phyloP scores from a whole-genome alignment of 2,329 filamentous ascomycete genomes.

The Fusarium brevicatenulatum region DNA sequence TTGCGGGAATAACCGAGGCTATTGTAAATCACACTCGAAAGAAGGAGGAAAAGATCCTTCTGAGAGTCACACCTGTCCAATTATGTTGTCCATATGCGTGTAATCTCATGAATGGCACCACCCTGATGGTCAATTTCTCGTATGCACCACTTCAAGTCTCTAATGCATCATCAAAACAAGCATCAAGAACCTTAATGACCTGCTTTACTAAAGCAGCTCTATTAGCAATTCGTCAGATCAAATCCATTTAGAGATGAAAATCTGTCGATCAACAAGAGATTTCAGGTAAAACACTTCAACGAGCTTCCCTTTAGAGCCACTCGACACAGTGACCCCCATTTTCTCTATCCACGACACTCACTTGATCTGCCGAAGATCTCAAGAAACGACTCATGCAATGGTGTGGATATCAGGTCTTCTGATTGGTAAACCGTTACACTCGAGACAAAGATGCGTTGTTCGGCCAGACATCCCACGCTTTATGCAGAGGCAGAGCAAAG shows the following conservation, averaged over 20 bases:
- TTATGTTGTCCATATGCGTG: background rate
- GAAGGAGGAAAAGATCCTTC: background rate
- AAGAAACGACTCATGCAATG: background rate
- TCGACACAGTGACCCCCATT: background rate
- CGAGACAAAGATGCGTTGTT: background rate
- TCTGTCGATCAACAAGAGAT: background rate
- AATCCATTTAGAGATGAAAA: background rate
- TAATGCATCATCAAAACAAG: background rate
- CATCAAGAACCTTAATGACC: background rate
- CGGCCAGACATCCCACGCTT: conserved; percentile 6
- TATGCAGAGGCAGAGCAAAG: conserved; percentile 6
- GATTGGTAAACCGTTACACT: background rate
- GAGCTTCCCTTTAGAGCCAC: background rate
- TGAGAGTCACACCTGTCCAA: fast-evolving
- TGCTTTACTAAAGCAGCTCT: background rate
- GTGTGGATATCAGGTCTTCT: background rate
- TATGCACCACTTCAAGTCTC: background rate
- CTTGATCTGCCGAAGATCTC: conserved; percentile 3
- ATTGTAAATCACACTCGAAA: background rate
- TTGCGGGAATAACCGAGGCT: background rate
- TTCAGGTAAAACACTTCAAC: background rate
- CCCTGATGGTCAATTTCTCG: conserved; percentile 21
- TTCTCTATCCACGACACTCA: background rate
- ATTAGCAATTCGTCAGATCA: fast-evolving
- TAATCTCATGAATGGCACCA: background rate